phyloP scores from a whole-genome alignment of 2,329 filamentous ascomycete genomes.

The Aureobasidium leucospermi region DNA sequence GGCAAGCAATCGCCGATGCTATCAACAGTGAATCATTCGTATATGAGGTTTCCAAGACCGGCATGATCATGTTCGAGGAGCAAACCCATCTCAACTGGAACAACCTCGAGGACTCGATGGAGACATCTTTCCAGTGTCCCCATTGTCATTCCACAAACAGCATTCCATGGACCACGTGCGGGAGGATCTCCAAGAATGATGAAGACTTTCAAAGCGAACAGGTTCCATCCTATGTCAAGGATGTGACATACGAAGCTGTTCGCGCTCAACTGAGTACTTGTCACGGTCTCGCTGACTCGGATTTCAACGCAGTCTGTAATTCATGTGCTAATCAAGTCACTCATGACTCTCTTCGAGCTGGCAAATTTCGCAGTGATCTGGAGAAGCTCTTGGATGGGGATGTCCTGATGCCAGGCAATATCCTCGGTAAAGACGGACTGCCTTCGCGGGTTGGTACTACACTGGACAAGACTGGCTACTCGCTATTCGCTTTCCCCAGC shows the following conservation, averaged over 20 bases:
- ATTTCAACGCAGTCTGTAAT: conserved; percentile 46
- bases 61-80: conserved; percentile 41
- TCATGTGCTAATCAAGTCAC: conserved; percentile 45
- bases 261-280: conserved; percentile 30
- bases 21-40: conserved; percentile 53
- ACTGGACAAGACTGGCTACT: conserved; percentile 14
- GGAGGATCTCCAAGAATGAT: not conserved
- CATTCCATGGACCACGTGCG: conserved; percentile 53
- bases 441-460: conserved; percentile 32
- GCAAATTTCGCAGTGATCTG: conserved; percentile 55
- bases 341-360: conserved; percentile 53
- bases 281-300: conserved; percentile 53
- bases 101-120: conserved; percentile 45
- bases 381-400: conserved; percentile 39
- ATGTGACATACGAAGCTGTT: not conserved
- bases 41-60: conserved; percentile 43
- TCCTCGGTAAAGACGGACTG: conserved; percentile 46
- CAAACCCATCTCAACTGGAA: conserved; percentile 52
- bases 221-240: not conserved
- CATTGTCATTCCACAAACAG: conserved; percentile 38
- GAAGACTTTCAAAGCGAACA: not conserved
- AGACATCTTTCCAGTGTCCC: conserved; percentile 50
- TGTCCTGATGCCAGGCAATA: conserved; percentile 60
- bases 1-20: conserved; percentile 49
- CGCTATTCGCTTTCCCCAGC: conserved; percentile 16